Conservation (phyloP, 2,329 filamentous ascomycete genomes). For the Aspergillus piperis region DNA sequence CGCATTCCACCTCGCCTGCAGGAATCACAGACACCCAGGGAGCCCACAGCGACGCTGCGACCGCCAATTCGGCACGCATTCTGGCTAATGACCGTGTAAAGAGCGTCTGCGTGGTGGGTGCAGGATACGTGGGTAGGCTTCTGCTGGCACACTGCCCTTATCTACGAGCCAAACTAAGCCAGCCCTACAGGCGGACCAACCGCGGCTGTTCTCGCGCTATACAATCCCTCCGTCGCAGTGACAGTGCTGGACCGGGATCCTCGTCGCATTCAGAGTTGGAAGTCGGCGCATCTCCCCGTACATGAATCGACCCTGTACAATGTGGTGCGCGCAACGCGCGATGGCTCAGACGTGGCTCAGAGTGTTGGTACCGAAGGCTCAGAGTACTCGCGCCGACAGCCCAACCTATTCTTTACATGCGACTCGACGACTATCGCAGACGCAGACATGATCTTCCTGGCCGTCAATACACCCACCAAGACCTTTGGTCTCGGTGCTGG, state of each 20-base stretch:
- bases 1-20: not conserved
- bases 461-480: constrained; percentile 80
- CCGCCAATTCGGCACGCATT: not conserved
- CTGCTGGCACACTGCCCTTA: not conserved
- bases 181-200: constrained; percentile 66
- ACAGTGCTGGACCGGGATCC: constrained; percentile 73
- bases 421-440: constrained; percentile 64
- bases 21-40: not conserved
- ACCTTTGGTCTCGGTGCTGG: constrained; percentile 68
- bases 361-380: constrained; percentile 17
- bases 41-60: not conserved
- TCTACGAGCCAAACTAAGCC: not conserved
- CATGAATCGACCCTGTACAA: constrained; percentile 72
- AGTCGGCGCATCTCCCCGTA: constrained; percentile 71
- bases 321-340: constrained; percentile 58
- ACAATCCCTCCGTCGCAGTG: constrained; percentile 70
- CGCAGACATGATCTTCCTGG: constrained; percentile 73
- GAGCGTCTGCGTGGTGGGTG: constrained; percentile 70
- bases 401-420: constrained; percentile 74
- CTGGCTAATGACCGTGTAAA: constrained; percentile 19
- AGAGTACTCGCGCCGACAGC: constrained; percentile 49
- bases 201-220: constrained; percentile 70
- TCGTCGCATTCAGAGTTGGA: constrained; percentile 69
- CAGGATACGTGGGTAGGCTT: constrained; percentile 70
- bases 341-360: constrained; percentile 31